Conservation (phyloP, 257 asterid species). For the Dorcoceras hygrometricum region DNA sequence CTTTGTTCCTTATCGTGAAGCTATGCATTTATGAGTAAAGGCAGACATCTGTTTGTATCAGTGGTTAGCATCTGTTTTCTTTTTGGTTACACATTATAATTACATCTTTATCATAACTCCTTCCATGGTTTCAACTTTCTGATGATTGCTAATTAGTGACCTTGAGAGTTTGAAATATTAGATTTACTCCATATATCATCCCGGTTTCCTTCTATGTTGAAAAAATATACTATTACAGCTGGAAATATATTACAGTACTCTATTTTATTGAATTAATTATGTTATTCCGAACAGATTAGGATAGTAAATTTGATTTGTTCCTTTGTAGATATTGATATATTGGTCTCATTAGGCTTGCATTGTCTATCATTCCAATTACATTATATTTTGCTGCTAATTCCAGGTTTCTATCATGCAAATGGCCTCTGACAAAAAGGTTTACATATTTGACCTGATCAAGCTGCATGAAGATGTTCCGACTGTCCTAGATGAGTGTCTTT, state of each 20-base stretch:
- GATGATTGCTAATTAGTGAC: neutral
- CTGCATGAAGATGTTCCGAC: conserved; percentile 57
- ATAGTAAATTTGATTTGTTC: no score
- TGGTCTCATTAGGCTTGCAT: neutral
- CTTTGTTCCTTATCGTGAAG: neutral
- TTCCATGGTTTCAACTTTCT: neutral
- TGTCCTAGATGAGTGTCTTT: conserved; percentile 70
- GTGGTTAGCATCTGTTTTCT: neutral
- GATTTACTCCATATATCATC: neutral
- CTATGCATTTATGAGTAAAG: neutral
- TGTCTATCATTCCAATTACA: neutral
- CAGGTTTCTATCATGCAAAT: conserved; percentile 99
- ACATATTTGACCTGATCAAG: conserved; percentile 83
- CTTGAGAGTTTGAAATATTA: neutral
- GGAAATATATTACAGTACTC: neutral
- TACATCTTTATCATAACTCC: conserved; percentile 3
- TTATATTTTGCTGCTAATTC: conserved; percentile 23
- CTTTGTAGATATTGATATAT: neutral
- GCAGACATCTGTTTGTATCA: neutral
- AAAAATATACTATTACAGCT: neutral
- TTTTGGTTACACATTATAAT: neutral
- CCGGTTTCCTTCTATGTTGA: neutral
- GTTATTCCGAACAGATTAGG: neutral
- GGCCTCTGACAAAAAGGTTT: conserved; percentile 80
- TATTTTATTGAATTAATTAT: neutral